Conservation (phyloP, 2,329 filamentous ascomycete genomes). For the Aspergillus calidoustus region DNA sequence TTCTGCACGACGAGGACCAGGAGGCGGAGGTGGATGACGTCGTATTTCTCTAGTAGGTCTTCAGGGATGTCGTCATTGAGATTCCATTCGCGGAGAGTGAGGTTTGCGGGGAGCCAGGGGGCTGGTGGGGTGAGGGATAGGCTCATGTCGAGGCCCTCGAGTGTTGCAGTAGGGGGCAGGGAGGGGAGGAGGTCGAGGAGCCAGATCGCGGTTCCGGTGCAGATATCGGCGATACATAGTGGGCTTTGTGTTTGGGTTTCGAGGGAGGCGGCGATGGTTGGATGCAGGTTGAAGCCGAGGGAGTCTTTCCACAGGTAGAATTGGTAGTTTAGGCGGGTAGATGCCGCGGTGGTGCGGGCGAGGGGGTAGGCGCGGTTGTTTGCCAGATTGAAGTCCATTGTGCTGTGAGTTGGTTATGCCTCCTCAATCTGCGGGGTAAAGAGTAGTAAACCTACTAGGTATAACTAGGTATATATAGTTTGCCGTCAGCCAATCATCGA, state of each 20-base stretch:
- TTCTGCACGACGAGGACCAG: conserved; percentile 11
- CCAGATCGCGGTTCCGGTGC: conserved; percentile 27
- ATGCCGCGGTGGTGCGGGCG: neutral
- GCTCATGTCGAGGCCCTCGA: conserved; percentile 27
- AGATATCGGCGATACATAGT: conserved; percentile 26
- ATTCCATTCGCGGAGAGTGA: conserved; percentile 21
- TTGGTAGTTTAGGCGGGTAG: conserved; percentile 7
- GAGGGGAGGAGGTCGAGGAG: conserved; percentile 16
- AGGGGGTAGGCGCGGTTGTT: conserved; percentile 4
- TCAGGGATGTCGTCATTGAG: conserved; percentile 19
- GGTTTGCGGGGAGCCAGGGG: conserved; percentile 20
- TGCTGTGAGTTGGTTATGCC: neutral
- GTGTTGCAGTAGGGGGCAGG: conserved; percentile 13
- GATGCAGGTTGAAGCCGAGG: conserved; percentile 7
- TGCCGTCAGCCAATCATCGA: too few relatives aligned
- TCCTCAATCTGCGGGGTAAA: neutral
- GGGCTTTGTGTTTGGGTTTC: neutral
- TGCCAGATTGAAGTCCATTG: neutral
- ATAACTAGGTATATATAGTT: too few relatives aligned
- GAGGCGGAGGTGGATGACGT: conserved; percentile 29
- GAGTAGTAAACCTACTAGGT: neutral
- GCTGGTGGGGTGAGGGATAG: conserved; percentile 14
- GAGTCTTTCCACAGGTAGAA: conserved; percentile 11
- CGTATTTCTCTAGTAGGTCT: conserved; percentile 26
- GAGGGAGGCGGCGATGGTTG: neutral